Evolutionary conservation across 83 land plant species (phyloP).

Genomic region (Larix sibirica): DNA sequence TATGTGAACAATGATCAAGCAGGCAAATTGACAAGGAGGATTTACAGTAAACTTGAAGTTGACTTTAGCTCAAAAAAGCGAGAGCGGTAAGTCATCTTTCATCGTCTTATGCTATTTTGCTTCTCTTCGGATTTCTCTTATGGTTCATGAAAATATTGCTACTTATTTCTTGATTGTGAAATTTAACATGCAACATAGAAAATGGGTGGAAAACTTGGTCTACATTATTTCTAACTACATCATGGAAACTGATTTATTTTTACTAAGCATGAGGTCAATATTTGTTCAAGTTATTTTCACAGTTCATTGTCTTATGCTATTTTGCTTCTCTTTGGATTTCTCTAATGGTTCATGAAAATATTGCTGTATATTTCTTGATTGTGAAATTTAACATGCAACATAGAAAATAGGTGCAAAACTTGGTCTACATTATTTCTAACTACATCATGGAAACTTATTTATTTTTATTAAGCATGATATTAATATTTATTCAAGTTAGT

Average conservation of each 20-base stretch:
- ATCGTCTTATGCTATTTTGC: background rate
- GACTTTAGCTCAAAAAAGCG: slow-evolving; percentile 94
- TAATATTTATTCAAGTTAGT: background rate
- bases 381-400: background rate
- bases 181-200: background rate
- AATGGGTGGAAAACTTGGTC: background rate
- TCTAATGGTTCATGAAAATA: background rate
- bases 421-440: background rate
- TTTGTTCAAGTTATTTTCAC: background rate
- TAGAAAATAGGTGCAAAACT: background rate
- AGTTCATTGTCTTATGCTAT: background rate
- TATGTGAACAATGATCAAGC: slow-evolving; percentile 73
- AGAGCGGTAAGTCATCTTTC: slow-evolving; percentile 62
- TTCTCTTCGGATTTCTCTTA: background rate
- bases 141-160: background rate
- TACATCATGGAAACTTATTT: background rate
- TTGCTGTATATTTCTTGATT: background rate
- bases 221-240: slow-evolving; percentile 1
- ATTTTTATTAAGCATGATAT: background rate
- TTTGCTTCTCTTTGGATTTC: background rate
- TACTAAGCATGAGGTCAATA: background rate
- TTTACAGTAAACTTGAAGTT: slow-evolving; percentile 88
- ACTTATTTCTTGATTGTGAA: background rate
- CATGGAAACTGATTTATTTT: background rate
- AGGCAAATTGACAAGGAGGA: slow-evolving; percentile 74